Evolutionary conservation across 2,329 filamentous ascomycete species (phyloP).

Genomic region (Zopfia rhizophila): DNA sequence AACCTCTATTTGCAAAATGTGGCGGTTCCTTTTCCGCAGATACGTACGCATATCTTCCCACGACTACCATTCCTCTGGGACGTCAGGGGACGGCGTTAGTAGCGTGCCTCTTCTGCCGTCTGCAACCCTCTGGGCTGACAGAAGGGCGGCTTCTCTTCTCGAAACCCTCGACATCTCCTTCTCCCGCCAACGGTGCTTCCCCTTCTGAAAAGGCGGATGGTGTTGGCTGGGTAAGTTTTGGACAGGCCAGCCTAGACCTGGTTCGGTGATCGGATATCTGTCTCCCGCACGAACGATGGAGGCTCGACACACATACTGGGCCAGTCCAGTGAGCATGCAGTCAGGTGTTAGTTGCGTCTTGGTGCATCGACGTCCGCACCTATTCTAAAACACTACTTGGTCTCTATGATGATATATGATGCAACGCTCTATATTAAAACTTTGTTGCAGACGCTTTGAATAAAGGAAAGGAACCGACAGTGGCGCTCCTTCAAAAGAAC

Average conservation of each 20-base stretch:
- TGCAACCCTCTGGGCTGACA: constrained; percentile 23
- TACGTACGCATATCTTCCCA: constrained; percentile 19
- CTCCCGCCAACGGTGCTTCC: constrained; percentile 31
- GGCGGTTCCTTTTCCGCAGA: constrained; percentile 12
- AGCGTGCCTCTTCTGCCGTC: neutral
- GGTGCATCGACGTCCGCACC: constrained; percentile 45
- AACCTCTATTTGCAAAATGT: constrained; percentile 14
- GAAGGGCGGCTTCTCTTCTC: constrained; percentile 34
- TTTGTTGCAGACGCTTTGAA: constrained; percentile 30
- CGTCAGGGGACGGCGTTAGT: constrained; percentile 18
- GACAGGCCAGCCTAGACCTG: constrained; percentile 32
- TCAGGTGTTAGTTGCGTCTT: constrained; percentile 36
- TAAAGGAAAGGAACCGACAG: constrained; percentile 36
- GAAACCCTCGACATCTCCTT: constrained; percentile 32
- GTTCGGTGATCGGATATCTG: constrained; percentile 31
- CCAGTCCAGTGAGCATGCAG: constrained; percentile 32
- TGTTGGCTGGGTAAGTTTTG: constrained; percentile 36
- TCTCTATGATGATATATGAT: constrained; percentile 29
- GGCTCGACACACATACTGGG: too few species aligned
- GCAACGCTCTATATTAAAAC: constrained; percentile 40
- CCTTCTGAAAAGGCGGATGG: constrained; percentile 26
- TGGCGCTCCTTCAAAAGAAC: constrained; percentile 28
- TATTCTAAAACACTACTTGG: constrained; percentile 23
- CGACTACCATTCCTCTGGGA: constrained; percentile 23
- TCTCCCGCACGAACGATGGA: constrained; percentile 34